A percentile compares a stretch with the other conserved stretches of the same genome.
phyloP scores from a whole-genome alignment of 139 green algal species.

The Dunaliella sp. region DNA sequence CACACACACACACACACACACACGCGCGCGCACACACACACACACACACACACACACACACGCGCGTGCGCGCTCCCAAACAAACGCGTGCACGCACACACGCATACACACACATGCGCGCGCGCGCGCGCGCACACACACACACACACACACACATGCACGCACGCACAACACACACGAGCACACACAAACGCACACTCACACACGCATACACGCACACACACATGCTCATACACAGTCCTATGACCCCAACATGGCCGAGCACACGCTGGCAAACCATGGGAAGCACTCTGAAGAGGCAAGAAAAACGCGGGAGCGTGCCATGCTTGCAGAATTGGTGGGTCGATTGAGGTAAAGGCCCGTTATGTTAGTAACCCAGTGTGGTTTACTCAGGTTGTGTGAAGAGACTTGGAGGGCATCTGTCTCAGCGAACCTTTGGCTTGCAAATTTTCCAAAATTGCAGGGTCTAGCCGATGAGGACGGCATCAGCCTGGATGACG shows the following conservation, averaged over 20 bases:
- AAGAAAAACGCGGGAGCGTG: slow-evolving; percentile 12
- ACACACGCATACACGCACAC: background rate
- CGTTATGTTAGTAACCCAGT: too few relatives aligned
- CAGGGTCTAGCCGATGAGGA: slow-evolving; percentile 37
- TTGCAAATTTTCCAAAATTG: background rate
- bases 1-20: too few relatives aligned
- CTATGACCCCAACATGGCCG: slow-evolving; percentile 31
- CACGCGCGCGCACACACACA: too few relatives aligned
- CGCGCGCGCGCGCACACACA: too few relatives aligned
- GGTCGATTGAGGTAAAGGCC: background rate
- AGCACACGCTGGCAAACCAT: slow-evolving; percentile 24
- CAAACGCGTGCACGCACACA: too few relatives aligned
- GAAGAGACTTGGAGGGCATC: background rate
- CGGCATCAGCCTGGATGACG: slow-evolving; percentile 29
- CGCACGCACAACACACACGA: too few relatives aligned
- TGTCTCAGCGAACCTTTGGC: background rate
- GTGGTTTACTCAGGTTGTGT: slow-evolving; percentile 17
- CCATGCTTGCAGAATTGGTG: slow-evolving; percentile 1
- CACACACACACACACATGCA: too few relatives aligned
- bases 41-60: too few relatives aligned
- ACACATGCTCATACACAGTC: slow-evolving; percentile 3
- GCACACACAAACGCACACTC: too few relatives aligned
- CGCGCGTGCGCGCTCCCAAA: too few relatives aligned
- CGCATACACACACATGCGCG: background rate
- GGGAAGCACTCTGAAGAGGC: background rate